Percentiles rank a stretch among this genome's conserved stretches.
phyloP scores from a whole-genome alignment of 108 stramenopile species.

The Skeletonema grethae region DNA sequence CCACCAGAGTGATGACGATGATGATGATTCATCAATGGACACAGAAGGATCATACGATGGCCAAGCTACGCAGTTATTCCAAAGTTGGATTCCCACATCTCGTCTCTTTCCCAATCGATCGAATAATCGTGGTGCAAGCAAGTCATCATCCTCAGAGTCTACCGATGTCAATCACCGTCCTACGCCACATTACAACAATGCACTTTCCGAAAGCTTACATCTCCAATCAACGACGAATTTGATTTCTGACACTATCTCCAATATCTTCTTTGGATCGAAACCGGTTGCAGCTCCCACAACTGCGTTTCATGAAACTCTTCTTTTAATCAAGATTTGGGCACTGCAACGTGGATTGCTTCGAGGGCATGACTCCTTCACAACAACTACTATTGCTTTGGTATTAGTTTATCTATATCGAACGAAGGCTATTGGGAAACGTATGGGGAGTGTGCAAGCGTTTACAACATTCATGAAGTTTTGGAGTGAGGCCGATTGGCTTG shows the following conservation, averaged over 20 bases:
- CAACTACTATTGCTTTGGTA: constrained; percentile 56
- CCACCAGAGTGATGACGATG: constrained; percentile 4
- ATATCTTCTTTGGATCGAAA: constrained; percentile 4
- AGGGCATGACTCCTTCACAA: constrained; percentile 77
- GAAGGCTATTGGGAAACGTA: constrained; percentile 63
- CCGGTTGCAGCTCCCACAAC: constrained; percentile 22
- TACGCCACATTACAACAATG: constrained; percentile 74
- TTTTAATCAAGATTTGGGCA: constrained; percentile 83
- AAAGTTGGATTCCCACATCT: constrained; percentile 72
- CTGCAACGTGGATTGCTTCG: constrained; percentile 79
- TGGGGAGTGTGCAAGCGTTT: constrained; percentile 77
- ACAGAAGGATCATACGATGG: background rate
- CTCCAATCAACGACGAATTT: constrained; percentile 44
- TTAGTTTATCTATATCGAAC: constrained; percentile 74
- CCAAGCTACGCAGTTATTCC: background rate
- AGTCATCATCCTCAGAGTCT: constrained; percentile 1
- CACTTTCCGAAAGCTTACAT: constrained; percentile 58
- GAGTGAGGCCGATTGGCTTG: constrained; percentile 76
- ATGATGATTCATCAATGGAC: constrained; percentile 15
- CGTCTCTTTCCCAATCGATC: constrained; percentile 82
- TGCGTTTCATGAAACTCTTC: constrained; percentile 56
- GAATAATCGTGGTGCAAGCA: constrained; percentile 51
- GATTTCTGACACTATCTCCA: constrained; percentile 34
- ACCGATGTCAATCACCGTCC: background rate
- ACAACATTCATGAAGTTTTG: constrained; percentile 77